Percentiles rank a stretch among this genome's conserved stretches.
Conservation (phyloP, 371 early-diverging fungal species). For the Mortierella sp. region DNA sequence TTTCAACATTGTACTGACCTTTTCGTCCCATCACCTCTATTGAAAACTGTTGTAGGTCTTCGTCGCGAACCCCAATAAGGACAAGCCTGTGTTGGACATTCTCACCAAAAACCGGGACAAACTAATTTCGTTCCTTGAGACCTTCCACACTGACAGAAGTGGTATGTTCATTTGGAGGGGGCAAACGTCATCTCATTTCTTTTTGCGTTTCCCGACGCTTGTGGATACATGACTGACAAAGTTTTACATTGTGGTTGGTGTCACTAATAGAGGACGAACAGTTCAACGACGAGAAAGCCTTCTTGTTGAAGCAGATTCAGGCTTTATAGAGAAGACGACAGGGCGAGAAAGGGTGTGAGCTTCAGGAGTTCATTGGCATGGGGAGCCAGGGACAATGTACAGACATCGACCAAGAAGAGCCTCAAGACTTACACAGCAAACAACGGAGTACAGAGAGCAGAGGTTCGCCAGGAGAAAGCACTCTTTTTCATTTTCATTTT, state of each 20-base stretch:
- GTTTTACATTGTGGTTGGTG: neutral
- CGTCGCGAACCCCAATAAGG: slow-evolving; percentile 98
- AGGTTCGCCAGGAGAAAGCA: too few species aligned
- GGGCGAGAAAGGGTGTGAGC: neutral
- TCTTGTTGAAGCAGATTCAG: slow-evolving; percentile 91
- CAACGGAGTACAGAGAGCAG: too few species aligned
- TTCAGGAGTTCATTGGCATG: neutral
- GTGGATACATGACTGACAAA: neutral
- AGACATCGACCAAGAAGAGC: neutral
- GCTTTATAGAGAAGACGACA: slow-evolving; percentile 51
- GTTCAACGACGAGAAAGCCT: slow-evolving; percentile 98
- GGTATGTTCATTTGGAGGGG: slow-evolving; percentile 62
- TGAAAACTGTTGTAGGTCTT: slow-evolving; percentile 74
- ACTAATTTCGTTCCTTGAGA: slow-evolving; percentile 83
- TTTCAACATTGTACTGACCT: neutral
- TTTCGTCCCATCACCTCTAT: neutral
- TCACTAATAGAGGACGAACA: slow-evolving; percentile 89
- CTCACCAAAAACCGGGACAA: slow-evolving; percentile 93
- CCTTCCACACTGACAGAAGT: slow-evolving; percentile 94
- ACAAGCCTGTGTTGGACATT: slow-evolving; percentile 90
- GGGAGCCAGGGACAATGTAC: neutral
- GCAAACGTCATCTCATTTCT: too few species aligned
- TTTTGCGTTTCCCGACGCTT: neutral
- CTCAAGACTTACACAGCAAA: too few species aligned
- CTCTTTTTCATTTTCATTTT: too few species aligned